Conservation (phyloP, 192 early-diverging fungal species). For the Backusella parvicylindrica region DNA sequence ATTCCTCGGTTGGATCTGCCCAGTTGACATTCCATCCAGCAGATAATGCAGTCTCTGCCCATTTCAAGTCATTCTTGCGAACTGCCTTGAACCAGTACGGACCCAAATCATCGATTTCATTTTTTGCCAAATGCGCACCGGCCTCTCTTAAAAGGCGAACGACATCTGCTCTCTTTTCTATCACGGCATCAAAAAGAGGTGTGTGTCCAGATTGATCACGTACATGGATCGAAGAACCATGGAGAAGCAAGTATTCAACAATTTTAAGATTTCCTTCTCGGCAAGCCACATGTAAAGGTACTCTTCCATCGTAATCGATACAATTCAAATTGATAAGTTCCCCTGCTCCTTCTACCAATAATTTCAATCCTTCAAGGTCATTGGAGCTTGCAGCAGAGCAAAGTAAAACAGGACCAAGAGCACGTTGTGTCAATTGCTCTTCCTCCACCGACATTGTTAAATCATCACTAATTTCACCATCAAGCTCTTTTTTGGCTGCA, state of each 20-base stretch:
- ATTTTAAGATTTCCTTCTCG: slow-evolving; percentile 68
- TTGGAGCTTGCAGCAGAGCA: slow-evolving; percentile 84
- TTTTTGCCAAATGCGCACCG: slow-evolving; percentile 88
- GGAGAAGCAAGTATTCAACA: slow-evolving; percentile 70
- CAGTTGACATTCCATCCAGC: slow-evolving; percentile 70
- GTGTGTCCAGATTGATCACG: slow-evolving; percentile 88
- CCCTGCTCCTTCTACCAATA: slow-evolving; percentile 58
- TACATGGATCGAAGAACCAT: slow-evolving; percentile 89
- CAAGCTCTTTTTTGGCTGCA: slow-evolving; percentile 8
- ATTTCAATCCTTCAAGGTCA: slow-evolving; percentile 75
- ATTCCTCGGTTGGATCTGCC: slow-evolving; percentile 51
- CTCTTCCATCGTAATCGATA: slow-evolving; percentile 78
- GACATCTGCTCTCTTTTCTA: slow-evolving; percentile 56
- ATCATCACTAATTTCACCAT: not conserved
- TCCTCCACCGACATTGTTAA: slow-evolving; percentile 38
- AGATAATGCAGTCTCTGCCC: slow-evolving; percentile 50
- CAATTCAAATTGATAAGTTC: slow-evolving; percentile 60
- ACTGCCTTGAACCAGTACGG: slow-evolving; percentile 40
- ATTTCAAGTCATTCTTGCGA: slow-evolving; percentile 42
- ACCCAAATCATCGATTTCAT: slow-evolving; percentile 72
- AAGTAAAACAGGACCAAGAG: slow-evolving; percentile 79
- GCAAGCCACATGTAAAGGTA: slow-evolving; percentile 86
- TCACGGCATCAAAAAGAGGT: slow-evolving; percentile 82
- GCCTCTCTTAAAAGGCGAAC: slow-evolving; percentile 67
- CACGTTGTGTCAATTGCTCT: slow-evolving; percentile 66